Conservation (phyloP, 2,329 filamentous ascomycete genomes). For the Alternaria arbusti region DNA sequence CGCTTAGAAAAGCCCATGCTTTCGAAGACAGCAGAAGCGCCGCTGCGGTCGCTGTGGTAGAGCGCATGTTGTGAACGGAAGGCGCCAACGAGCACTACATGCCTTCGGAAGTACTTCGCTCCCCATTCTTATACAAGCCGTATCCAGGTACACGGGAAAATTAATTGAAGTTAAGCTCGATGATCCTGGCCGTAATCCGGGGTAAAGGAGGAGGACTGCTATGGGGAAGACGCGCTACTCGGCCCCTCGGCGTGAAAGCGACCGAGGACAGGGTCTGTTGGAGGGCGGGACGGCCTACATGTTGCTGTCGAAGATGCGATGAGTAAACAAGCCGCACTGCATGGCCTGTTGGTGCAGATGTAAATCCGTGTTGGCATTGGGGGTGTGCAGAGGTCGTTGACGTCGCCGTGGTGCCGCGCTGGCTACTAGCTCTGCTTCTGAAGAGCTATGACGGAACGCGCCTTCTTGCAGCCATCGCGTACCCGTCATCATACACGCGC, state of each 20-base stretch:
- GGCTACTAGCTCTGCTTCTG: background rate
- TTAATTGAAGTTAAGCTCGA: conserved; percentile 14
- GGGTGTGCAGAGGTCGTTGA: background rate
- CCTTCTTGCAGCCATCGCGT: no score
- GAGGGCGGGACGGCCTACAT: background rate
- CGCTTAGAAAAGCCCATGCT: conserved; percentile 23
- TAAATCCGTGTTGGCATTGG: background rate
- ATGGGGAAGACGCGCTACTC: conserved; percentile 12
- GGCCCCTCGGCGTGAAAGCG: conserved; percentile 21
- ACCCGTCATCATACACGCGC: no score
- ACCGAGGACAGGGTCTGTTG: conserved; percentile 16
- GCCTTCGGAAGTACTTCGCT: conserved; percentile 3
- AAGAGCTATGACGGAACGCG: background rate
- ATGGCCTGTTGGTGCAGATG: background rate
- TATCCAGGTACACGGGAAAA: conserved; percentile 25
- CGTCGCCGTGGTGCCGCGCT: background rate
- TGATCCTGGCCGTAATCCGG: conserved; percentile 16
- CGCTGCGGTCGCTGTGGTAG: conserved; percentile 1
- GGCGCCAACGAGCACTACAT: background rate
- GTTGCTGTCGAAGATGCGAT: background rate
- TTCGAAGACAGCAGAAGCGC: conserved; percentile 17
- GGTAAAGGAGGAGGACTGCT: conserved; percentile 22
- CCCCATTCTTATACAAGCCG: conserved; percentile 10
- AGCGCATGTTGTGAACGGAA: conserved; percentile 19
- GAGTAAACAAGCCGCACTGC: background rate